A percentile compares a stretch with the other conserved stretches of the same genome.
phyloP scores from a whole-genome alignment of 2,329 filamentous ascomycete genomes.

The Colletotrichum gloeosporioides region DNA sequence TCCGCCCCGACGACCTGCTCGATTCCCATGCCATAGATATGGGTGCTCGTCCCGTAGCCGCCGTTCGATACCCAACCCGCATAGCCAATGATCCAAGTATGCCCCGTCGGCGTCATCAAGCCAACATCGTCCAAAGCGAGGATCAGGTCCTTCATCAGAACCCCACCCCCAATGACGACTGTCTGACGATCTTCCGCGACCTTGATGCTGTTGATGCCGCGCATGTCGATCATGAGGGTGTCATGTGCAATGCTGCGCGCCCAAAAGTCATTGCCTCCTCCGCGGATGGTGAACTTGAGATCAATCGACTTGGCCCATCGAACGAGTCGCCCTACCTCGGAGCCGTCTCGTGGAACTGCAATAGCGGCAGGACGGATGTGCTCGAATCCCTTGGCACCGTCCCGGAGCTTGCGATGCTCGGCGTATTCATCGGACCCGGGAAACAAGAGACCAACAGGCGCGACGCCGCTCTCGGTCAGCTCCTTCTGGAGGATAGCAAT shows the following conservation, averaged over 20 bases:
- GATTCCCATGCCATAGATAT: constrained; percentile 34
- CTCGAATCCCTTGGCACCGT: not conserved
- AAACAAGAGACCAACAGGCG: not conserved
- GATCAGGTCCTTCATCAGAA: not conserved
- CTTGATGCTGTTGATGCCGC: not conserved
- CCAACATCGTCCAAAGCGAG: not conserved
- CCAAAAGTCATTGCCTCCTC: not conserved
- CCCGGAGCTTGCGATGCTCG: not conserved
- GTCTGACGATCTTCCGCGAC: not conserved
- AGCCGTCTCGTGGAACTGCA: not conserved
- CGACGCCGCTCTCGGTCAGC: not conserved
- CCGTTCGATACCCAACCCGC: constrained; percentile 39
- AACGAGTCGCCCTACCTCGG: not conserved
- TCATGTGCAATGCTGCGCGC: not conserved
- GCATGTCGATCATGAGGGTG: not conserved
- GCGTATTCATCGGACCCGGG: not conserved
- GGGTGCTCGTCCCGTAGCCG: constrained; percentile 36
- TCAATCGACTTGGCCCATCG: not conserved
- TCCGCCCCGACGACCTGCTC: constrained; percentile 40
- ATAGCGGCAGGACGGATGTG: not conserved
- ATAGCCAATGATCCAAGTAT: constrained; percentile 31
- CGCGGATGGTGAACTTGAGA: not conserved
- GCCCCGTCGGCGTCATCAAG: not conserved
- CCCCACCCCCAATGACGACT: not conserved
- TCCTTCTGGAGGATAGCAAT: not conserved